A percentile compares a stretch with the other conserved stretches of the same genome.
Conservation (phyloP, 306 rosid species). For the Clitoria ternatea region DNA sequence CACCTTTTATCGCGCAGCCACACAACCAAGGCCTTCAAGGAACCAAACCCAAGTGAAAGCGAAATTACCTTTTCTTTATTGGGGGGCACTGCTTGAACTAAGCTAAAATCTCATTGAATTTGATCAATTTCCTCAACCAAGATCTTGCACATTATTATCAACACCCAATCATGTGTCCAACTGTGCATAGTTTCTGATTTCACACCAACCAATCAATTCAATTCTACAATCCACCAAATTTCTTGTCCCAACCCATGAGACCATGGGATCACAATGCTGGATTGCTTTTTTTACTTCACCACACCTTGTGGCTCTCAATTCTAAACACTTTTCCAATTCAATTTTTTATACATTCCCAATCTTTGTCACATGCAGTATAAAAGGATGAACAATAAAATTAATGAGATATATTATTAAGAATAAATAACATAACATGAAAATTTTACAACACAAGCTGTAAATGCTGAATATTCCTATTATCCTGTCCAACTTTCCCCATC, state of each 20-base stretch:
- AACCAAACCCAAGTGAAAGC: no score
- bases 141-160: background rate
- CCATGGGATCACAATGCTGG: background rate
- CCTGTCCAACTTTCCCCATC: conserved; percentile 4
- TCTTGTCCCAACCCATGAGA: background rate
- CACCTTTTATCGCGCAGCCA: background rate
- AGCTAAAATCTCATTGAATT: no score
- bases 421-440: background rate
- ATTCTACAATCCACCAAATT: background rate
- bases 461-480: background rate
- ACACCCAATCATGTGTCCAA: conserved; percentile 14
- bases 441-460: conserved; percentile 22
- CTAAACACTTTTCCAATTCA: background rate
- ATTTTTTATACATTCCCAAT: background rate
- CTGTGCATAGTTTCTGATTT: background rate
- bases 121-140: background rate
- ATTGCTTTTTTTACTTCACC: background rate
- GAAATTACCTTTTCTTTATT: no score
- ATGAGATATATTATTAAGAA: conserved; percentile 11
- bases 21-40: background rate
- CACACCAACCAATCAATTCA: background rate
- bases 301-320: background rate
- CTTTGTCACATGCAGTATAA: background rate
- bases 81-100: no score
- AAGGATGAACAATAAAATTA: background rate